Base-by-base conservation (phyloP, 768 basidiomycete genomes). In the Chalciporus piperatus region DNA sequence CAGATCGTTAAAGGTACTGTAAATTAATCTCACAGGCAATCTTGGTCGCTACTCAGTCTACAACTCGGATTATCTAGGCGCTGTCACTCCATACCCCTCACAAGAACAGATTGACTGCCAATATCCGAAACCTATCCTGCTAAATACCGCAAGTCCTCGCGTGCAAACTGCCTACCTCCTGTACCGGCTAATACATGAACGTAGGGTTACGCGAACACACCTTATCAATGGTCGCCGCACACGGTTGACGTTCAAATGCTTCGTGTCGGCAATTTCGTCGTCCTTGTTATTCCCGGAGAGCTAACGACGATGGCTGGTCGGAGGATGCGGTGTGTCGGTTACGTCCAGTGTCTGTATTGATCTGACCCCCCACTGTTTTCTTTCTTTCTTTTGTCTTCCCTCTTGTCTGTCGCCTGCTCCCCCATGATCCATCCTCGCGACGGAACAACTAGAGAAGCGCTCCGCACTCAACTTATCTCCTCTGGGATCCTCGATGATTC, bases 251-350 rank as follows among this genome's bases (percentile, higher is more conserved):
- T 89, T 42, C 89, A 90, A 70, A 84, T 89, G 74, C 71, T 89
- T 49, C 86, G 87, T 35, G 76, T 85, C 30, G 89, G 89, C 37
- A 84, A 87, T 52, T 76, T 89, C 54, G 84, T 89, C 48, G 82
- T 89, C 66, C 73, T 89, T 51, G 76, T 89, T 57, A 79, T 89
- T 60, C 87, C 88, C 16, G 86, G 87, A 27, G 89, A 92, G 66
- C 67, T 89, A 51, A 91, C 89, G 6, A 92, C 89, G 3, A 91
- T 91, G 89, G 76, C 87, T 35, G 89, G 89, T 13, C 72, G 89
- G 53, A 78, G 89, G 37, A 74, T 91, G 50, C 78, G 88, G 85
- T 87, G 50, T 44, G 79, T 65, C 45, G 32, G 51, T n/a, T 39
- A 35, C 40, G 25, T 41, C 16, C 2, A 2, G 40, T 8, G 17